Base-by-base conservation (phyloP, 495 filamentous ascomycete species). In the Peziza echinospora region DNA sequence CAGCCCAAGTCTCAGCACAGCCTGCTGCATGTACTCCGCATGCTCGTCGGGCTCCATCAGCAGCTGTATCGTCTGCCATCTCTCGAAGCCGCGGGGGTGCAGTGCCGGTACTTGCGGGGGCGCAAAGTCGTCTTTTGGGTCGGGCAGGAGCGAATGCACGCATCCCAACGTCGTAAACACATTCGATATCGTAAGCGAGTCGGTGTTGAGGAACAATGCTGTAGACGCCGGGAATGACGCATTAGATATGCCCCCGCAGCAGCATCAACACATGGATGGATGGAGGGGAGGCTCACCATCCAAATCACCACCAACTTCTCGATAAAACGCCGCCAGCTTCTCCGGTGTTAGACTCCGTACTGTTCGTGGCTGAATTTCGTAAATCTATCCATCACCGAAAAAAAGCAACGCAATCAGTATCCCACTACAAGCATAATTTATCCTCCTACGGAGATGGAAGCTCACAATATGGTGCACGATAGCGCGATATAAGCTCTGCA, bases 91-190 rank as follows among this genome's bases (percentile, higher is more conserved):
- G 51, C 72, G 73, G 0, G 70, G 66, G 30, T 84, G 85, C 47
- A 97, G 65, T 11, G 84, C 81, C 8, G 89, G 89, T 28, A 93
- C 69, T 1, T 71, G 73, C 0, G 89, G 89, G 9, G 76, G 63
- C 2, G 71, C 68, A 56, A 78, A 93, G 41, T 80, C 75, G 52
- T 86, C 73, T 10, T 67, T 63, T 17, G 75, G 72, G 0, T 80
- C 78, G 46, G 78, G 77, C 11, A 65, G 53, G 10, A 86, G 70
- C 24, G 72, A 73, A 58, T 89, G 81, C 49, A 84, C 80, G 62
- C 89, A 94, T 43, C 86, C 91, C 24, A 93, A 66, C 2, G 79
- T 82, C 55, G 83, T 81, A 64, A 92, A 97, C 46, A 96, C 91
- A 57, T 80, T 87, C 21, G 85, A 86, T 22, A 97, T 72, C 26